Base-by-base conservation (phyloP, 352 stramenopile species). In the Pythium myriotylum region DNA sequence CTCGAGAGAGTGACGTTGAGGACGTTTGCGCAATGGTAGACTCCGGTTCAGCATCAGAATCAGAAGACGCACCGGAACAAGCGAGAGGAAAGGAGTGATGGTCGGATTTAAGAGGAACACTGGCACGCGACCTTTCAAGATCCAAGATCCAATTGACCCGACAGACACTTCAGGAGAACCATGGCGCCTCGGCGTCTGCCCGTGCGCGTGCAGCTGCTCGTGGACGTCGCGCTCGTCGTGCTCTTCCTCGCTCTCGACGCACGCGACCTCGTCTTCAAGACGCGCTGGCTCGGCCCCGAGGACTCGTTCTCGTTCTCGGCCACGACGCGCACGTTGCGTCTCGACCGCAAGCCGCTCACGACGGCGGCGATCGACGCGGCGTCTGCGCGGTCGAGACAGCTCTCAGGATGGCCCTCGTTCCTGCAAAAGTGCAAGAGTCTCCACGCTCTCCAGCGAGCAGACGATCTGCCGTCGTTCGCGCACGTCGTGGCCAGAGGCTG, bases 201-300 rank as follows among this genome's bases (percentile, higher is more conserved):
- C 7, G 43, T 62, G 43, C 33, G 41, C n/a, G 12, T 66, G 4
- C 65, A 68, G 49, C 42, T 72, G 12, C 47, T 68, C 10, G 23
- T 72, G 17, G 65, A 72, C 35, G 46, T 72, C 27, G 59, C 58
- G 22, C 53, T 72, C 26, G 41, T 73, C 39, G 24, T 54, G 0
- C 14, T 66, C 17, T 67, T 73, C 56, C 62, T 60, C 42, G 5
- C 37, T 16, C 55, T 70, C 19, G 66, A 73, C 37, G 56, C 45
- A 6, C 66, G 66, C 27, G 66, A 73, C 20, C 54, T 73, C 53
- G 54, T 54, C 17, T 69, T 58, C 66, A 73, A 70, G 60, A 73
- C 55, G 19, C 43, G 20, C 17, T 69, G 66, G 61, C 23, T 73
- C 41, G 66, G 66, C 6, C 66, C 66, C 0, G 19, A 59, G 4